Conservation (phyloP, 345 rosid species). For the Gossypium turneri region DNA sequence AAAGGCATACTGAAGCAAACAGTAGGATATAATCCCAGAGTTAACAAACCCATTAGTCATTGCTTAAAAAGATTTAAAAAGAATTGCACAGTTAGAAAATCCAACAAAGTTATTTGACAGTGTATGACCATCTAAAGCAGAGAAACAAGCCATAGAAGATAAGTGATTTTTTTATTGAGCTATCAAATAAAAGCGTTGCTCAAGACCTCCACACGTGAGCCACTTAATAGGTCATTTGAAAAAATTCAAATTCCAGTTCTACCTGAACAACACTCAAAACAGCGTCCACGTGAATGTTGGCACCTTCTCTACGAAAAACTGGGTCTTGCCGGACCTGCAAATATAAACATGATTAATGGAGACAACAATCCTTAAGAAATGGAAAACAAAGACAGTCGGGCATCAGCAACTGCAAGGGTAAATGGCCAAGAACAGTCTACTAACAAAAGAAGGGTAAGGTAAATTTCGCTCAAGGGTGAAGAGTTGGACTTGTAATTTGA, state of each 20-base stretch:
- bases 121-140: neutral
- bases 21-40: neutral
- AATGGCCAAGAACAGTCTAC: neutral
- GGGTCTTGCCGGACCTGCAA: constrained; percentile 88
- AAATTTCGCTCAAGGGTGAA: neutral
- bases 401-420: neutral
- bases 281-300: constrained; percentile 81
- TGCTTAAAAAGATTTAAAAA: neutral
- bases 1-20: neutral
- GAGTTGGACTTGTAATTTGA: neutral
- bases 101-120: neutral
- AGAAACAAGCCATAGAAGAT: neutral
- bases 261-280: constrained; percentile 85
- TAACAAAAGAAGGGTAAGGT: neutral
- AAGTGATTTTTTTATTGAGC: neutral
- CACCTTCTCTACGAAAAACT: constrained; percentile 91
- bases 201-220: neutral
- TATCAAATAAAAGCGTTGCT: constrained; percentile 2
- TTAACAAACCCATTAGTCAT: neutral
- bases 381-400: neutral
- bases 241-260: constrained; percentile 6
- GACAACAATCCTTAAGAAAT: neutral
- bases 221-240: neutral
- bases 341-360: neutral
- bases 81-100: neutral